Base-by-base conservation (phyloP, 495 filamentous ascomycete species). In the Margaritispora aquatica region DNA sequence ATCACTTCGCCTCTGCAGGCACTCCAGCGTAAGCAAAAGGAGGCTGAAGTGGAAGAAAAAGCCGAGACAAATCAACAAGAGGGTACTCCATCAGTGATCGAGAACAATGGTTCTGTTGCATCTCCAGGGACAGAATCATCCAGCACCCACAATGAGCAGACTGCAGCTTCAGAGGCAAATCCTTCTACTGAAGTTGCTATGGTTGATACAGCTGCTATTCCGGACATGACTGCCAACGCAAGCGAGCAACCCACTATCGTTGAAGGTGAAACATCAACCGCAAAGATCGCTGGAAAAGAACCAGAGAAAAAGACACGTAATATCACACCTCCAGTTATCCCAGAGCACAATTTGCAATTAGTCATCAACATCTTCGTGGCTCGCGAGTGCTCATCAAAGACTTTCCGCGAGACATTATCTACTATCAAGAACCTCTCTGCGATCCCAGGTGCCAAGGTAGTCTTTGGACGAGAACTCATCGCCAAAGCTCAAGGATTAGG, bases 341-440 rank as follows among this genome's bases (percentile, higher is more conserved):
- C 95, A 0, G 89, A 93, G 41, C 79, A 89, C 63, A 96, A 96
- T 71, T 79, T 99, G 62, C 88, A 87, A 67, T 77, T 97, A 41
- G 91, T 99, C 10, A 89, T 97, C 66, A 94, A 95, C 65, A 96
- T 99, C 60, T 86, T 99, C 61, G 88, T 93, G 13, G 92, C 94
- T 54, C 88, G 91, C 26, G 94, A 99, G 70, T 99, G 94, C 74
- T 94, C 88, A 65, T 91, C 89, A 51, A 96, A 96, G 75, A 97
- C 92, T 1, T 97, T 97, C 80, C 86, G 90, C 65, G 93, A 97
- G 67, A 97, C 95, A 0, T 81, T 97, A 48, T 92, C 95, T 19
- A 93, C 94, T 9, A 97, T 99, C 77, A 96, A 96, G 74, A 96
- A 97, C 66, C 84, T 99, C 29, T 96, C 94, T 34, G 85, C 87